Evolutionary conservation across 2,329 filamentous ascomycete species (phyloP), one percentile per base, ranked within the genome.

Genomic region (Epichloe elymi): DNA sequence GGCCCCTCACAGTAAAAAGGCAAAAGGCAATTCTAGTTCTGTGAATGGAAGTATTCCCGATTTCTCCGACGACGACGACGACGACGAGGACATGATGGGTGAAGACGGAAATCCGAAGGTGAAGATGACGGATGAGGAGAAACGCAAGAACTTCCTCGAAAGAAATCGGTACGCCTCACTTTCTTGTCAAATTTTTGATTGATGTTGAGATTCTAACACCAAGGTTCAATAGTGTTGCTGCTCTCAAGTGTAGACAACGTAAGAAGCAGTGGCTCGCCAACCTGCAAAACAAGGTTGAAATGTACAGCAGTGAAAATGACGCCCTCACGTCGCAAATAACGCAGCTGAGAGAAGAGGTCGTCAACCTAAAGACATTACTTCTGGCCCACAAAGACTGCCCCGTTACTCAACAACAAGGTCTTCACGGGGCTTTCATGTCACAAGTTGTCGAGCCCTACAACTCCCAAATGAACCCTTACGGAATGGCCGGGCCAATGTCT

Each of bases 191-290:
- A 3, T 15, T 39, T 39, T 8, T 20, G 35, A 20, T 6, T 1
- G 7, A 17, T 11, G 10, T 3, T 5, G 38, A 20, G 20, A 4
- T 12, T 30, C 57, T 54, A 55, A 55, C 54, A 14, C 17, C 26
- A 6, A 11, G 2, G 12, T 17, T 11, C 41, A 8, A 20, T 57
- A 96, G 93, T 64, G 89, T 98, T 57, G 93, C 93, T 55, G 93
- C 93, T 3, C 75, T 98, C 53, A 98, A 98, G 65, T 98, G 93
- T 68, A 85, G 93, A 54, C 93, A 98, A 67, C 82, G 93, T 19
- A 98, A 98, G 76, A 98, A 98, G 76, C 93, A 97, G 65, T 98
- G 93, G 93, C 79, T 97, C 52, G 86, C 87, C 35, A 97, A 95
- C 59, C 76, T 98, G 1, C 93, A 98, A 67, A 80, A 81, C 51